These are phyloP conservation scores for Mycena vulgaris DNA, from an alignment of 768 basidiomycete species.

Conservation along the genomic window DNA sequence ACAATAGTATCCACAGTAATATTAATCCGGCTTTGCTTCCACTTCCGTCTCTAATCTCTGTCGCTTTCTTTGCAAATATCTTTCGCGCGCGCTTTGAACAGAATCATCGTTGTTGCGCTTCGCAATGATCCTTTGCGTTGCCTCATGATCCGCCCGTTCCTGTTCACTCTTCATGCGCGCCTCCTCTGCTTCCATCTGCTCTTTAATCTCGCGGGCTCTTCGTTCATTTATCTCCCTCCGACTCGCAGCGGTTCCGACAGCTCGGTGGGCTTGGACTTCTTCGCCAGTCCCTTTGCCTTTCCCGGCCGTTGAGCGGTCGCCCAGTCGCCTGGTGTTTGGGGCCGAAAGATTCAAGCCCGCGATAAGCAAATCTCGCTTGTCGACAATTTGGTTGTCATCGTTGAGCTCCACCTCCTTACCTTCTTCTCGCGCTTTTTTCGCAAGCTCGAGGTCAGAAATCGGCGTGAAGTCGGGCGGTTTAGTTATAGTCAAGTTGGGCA, in stretches of 20 bases:
- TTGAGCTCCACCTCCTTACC: constrained; percentile 94
- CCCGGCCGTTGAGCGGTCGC: constrained; percentile 54
- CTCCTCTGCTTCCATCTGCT: constrained; percentile 85
- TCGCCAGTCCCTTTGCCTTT: constrained; percentile 45
- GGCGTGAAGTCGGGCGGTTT: constrained; percentile 78
- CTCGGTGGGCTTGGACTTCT: constrained; percentile 71
- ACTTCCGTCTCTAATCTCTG: constrained; percentile 71
- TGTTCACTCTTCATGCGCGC: constrained; percentile 70
- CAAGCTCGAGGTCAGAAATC: constrained; percentile 82
- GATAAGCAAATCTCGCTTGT: constrained; percentile 91
- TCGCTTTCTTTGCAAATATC: constrained; percentile 87
- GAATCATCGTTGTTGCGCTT: constrained; percentile 85
- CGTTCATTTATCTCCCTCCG: constrained; percentile 89
- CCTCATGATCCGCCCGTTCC: constrained; percentile 73
- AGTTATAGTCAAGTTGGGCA: constrained; percentile 80
- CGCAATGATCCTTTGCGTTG: constrained; percentile 74
- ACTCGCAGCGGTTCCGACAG: constrained; percentile 87
- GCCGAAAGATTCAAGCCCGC: constrained; percentile 94
- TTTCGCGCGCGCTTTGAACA: constrained; percentile 79
- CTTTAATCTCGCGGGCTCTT: constrained; percentile 81
- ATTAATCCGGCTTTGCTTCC: constrained; percentile 40
- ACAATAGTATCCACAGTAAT: constrained; percentile 16
- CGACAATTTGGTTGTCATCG: constrained; percentile 97
- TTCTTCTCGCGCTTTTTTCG: constrained; percentile 74
- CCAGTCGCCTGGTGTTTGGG: constrained; percentile 83